phyloP scores from a whole-genome alignment of 768 basidiomycete genomes.

The Podaxis rugospora region DNA sequence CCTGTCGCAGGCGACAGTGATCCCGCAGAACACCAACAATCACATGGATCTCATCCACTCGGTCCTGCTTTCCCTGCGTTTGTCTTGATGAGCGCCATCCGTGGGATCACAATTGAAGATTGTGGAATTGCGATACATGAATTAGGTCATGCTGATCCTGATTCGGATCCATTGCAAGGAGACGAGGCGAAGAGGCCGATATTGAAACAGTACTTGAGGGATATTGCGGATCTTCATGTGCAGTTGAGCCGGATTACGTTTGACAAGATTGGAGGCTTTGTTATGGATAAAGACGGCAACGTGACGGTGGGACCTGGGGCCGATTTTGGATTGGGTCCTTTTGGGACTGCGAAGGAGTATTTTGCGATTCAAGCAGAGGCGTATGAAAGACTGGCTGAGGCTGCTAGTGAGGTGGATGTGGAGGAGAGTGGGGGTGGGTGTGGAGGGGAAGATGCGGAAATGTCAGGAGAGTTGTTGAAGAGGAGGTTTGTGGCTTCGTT shows the following conservation, averaged over 20 bases:
- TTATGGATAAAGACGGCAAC: constrained; percentile 27
- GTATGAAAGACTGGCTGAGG: constrained; percentile 33
- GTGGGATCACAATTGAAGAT: constrained; percentile 37
- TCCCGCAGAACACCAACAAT: constrained; percentile 15
- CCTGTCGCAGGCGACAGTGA: constrained; percentile 16
- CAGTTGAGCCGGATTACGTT: constrained; percentile 36
- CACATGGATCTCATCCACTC: constrained; percentile 25
- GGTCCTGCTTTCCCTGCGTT: constrained; percentile 35
- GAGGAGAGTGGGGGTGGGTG: constrained; percentile 15
- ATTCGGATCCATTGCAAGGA: constrained; percentile 25
- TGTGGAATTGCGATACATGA: constrained; percentile 34
- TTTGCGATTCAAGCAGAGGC: constrained; percentile 35
- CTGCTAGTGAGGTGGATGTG: constrained; percentile 25
- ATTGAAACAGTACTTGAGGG: constrained; percentile 32
- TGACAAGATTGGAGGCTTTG: constrained; percentile 34
- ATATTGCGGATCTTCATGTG: constrained; percentile 38
- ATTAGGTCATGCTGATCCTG: constrained; percentile 20
- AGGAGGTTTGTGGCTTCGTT: constrained; percentile 33
- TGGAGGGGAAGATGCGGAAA: constrained; percentile 6
- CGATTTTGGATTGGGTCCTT: constrained; percentile 38
- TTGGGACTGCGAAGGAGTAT: constrained; percentile 34
- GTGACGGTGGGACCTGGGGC: constrained; percentile 35
- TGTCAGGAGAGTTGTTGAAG: constrained; percentile 25
- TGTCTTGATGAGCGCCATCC: constrained; percentile 37
- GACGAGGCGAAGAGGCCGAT: constrained; percentile 32